These are phyloP conservation scores for Neurospora sublineolata DNA, from an alignment of 495 filamentous ascomycete genomes.

Conservation along the genomic window DNA sequence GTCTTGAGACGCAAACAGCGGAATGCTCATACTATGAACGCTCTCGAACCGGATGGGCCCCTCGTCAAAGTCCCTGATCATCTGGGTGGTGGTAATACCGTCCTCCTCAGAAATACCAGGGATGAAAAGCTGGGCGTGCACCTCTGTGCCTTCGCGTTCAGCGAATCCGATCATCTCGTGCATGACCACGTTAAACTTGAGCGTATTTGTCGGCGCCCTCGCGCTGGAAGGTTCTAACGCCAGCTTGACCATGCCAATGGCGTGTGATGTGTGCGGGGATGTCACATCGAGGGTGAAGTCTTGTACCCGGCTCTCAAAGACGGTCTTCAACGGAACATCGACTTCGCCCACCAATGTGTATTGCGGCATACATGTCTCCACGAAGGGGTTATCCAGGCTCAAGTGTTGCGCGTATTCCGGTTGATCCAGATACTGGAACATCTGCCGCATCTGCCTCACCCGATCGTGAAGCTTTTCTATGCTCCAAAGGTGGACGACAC, in stretches of 20 bases:
- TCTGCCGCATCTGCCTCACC: slow-evolving; percentile 83
- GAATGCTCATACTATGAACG: slow-evolving; percentile 96
- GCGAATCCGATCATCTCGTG: slow-evolving; percentile 93
- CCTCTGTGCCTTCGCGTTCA: slow-evolving; percentile 88
- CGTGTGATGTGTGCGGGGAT: slow-evolving; percentile 84
- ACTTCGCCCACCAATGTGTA: slow-evolving; percentile 90
- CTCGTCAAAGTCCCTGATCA: slow-evolving; percentile 91
- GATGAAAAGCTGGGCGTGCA: slow-evolving; percentile 92
- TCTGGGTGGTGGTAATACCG: slow-evolving; percentile 85
- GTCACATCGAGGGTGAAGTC: slow-evolving; percentile 84
- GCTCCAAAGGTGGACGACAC: slow-evolving; percentile 87
- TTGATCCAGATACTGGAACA: slow-evolving; percentile 90
- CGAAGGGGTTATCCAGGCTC: slow-evolving; percentile 72
- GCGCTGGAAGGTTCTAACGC: slow-evolving; percentile 91
- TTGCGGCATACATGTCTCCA: slow-evolving; percentile 77
- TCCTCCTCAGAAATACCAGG: slow-evolving; percentile 86
- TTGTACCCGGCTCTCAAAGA: slow-evolving; percentile 90
- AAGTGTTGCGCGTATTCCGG: slow-evolving; percentile 85
- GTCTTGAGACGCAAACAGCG: slow-evolving; percentile 65
- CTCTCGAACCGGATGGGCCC: slow-evolving; percentile 92
- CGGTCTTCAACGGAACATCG: slow-evolving; percentile 83
- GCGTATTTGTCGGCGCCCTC: slow-evolving; percentile 77
- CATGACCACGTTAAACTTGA: slow-evolving; percentile 99
- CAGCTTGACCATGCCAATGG: slow-evolving; percentile 78
- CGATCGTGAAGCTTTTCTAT: slow-evolving; percentile 82